Conservation (phyloP, 2,329 filamentous ascomycete species). For the Aspergillus sergii region DNA sequence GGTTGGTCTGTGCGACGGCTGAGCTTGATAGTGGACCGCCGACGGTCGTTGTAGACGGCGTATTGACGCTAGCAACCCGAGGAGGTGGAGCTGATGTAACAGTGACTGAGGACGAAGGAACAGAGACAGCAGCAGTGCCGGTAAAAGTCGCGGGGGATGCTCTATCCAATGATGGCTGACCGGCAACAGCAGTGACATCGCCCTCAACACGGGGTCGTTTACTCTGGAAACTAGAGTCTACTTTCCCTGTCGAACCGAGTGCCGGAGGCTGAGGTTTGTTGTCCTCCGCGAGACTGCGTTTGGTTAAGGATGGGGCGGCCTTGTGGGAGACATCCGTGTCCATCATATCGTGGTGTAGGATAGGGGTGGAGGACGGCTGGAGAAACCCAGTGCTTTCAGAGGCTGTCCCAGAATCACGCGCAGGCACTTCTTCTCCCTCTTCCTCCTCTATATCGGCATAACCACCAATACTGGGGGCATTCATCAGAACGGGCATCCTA, state of each 20-base stretch:
- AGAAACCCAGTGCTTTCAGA: slow-evolving; percentile 29
- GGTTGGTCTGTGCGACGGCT: slow-evolving; percentile 8
- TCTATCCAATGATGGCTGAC: slow-evolving; percentile 13
- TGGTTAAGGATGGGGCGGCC: slow-evolving; percentile 22
- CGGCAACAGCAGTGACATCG: slow-evolving; percentile 7
- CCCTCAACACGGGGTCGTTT: slow-evolving; percentile 38
- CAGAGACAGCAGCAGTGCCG: slow-evolving; percentile 17
- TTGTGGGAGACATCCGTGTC: slow-evolving; percentile 16
- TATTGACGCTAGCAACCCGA: slow-evolving; percentile 8
- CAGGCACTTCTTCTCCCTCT: slow-evolving; percentile 31
- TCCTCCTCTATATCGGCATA: slow-evolving; percentile 30
- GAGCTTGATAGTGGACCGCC: slow-evolving; percentile 2
- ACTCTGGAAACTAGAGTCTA: slow-evolving; percentile 20
- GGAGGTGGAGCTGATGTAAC: slow-evolving; percentile 15
- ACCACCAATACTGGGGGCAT: slow-evolving; percentile 29
- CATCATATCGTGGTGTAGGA: slow-evolving; percentile 16
- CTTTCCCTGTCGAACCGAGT: not conserved
- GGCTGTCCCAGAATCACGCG: slow-evolving; percentile 14
- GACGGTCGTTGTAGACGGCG: slow-evolving; percentile 6
- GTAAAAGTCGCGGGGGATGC: slow-evolving; percentile 23
- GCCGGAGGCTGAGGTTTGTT: slow-evolving; percentile 8
- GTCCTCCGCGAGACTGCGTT: slow-evolving; percentile 34
- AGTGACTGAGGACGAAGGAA: slow-evolving; percentile 6
- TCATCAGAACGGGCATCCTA: slow-evolving; percentile 51
- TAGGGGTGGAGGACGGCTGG: slow-evolving; percentile 20